Base-by-base conservation (phyloP, 116 monocot genomes). In the Thalassia testudinum region DNA sequence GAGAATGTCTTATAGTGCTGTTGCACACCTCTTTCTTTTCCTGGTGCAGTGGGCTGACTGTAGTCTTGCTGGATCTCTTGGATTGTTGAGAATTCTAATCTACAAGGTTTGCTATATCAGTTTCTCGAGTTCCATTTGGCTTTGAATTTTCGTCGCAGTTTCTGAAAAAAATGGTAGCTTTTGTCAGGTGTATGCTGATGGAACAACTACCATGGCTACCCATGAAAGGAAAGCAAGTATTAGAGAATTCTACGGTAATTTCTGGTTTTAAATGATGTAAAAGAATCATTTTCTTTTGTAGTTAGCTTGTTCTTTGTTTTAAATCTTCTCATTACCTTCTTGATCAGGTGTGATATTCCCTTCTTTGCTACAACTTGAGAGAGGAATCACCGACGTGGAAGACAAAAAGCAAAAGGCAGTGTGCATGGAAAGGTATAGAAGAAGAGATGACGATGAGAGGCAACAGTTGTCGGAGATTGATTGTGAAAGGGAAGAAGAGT, bases 151-250 rank as follows among this genome's bases (percentile, higher is more conserved):
- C n/a, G n/a, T n/a, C n/a, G n/a, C n/a, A 17, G 42, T 52, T n/a
- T 12, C 44, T 42, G 49, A 40, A n/a, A n/a, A n/a, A n/a, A n/a
- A n/a, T n/a, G n/a, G n/a, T n/a, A n/a, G n/a, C n/a, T n/a, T n/a
- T n/a, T n/a, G 12, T 48, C 47, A 90, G 90, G 90, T 83, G 62
- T 75, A 84, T 70, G 72, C 72, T 37, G 90, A 90, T 78, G 90
- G 90, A 59, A 77, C 84, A 13, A 84, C 84, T 21, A 90, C 84
- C 22, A 84, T 84, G 84, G 75, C 84, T 20, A 80, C 84, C 43
- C 80, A 80, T 57, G 84, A 90, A 75, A 83, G 84, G 60, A 90
- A 84, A 75, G 90, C 90, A 42, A 90, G 72, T 58, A 59, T 83
- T 43, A 80, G 64, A 62, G 90, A 90, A 59, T 90, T 90, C 45